These are phyloP conservation scores for Notholithocarpus densiflorus DNA, from an alignment of 306 rosid genomes.

Conservation along the genomic window DNA sequence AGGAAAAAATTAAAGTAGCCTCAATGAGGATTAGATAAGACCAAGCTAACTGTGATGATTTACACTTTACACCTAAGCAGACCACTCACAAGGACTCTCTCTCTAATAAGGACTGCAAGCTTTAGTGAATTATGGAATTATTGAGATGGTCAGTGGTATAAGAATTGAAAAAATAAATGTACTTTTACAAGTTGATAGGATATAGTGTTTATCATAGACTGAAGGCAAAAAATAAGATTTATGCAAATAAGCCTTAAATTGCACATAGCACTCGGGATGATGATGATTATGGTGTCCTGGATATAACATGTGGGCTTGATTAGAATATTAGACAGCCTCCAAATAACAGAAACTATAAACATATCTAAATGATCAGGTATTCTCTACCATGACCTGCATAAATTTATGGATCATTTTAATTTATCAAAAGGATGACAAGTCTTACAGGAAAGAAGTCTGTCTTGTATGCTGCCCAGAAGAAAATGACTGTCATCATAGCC, in stretches of 20 bases:
- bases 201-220: too few species aligned
- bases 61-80: neutral
- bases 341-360: neutral
- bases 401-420: neutral
- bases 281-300: neutral
- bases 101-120: neutral
- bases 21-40: neutral
- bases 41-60: neutral
- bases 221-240: neutral
- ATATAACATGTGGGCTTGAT: neutral
- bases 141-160: too few species aligned
- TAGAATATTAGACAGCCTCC: neutral
- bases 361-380: neutral
- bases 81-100: neutral
- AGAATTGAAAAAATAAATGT: too few species aligned
- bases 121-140: neutral
- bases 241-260: neutral
- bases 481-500: conserved; percentile 89
- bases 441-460: conserved; percentile 85
- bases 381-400: neutral
- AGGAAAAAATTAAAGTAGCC: too few species aligned
- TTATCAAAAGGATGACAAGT: neutral
- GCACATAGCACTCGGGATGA: neutral
- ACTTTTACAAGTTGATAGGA: too few species aligned
- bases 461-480: conserved; percentile 79